These are phyloP conservation scores for Aquilaria sinensis DNA, from an alignment of 345 rosid species.

Conservation along the genomic window DNA sequence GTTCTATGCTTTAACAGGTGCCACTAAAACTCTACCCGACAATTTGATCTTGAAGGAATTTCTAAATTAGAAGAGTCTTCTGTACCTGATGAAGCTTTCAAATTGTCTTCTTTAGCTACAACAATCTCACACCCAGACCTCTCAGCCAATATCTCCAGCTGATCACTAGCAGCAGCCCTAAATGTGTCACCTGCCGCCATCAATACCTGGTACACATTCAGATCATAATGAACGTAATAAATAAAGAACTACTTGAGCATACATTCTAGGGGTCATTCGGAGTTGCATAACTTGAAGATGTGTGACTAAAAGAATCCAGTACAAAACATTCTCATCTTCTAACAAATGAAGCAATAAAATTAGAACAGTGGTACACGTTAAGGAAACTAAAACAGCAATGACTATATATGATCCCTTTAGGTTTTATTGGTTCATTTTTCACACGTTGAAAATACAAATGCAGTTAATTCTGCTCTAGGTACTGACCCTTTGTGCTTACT, in stretches of 20 bases:
- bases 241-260: conserved; percentile 5
- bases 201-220: conserved; percentile 55
- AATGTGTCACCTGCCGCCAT: conserved; percentile 99
- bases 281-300: too few relatives aligned
- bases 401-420: too few relatives aligned
- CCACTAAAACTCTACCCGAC: not conserved
- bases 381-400: too few relatives aligned
- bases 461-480: too few relatives aligned
- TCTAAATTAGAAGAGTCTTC: not conserved
- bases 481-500: too few relatives aligned
- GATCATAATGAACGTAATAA: conserved; percentile 15
- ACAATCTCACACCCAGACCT: conserved; percentile 91
- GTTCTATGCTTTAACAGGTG: not conserved
- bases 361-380: too few relatives aligned
- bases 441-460: too few relatives aligned
- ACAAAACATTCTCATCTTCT: too few relatives aligned
- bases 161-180: conserved; percentile 98
- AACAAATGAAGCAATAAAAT: too few relatives aligned
- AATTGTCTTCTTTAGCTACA: conserved; percentile 62
- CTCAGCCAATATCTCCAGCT: conserved; percentile 96
- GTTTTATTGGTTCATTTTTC: too few relatives aligned
- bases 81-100: conserved; percentile 88
- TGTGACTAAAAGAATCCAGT: too few relatives aligned
- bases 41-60: not conserved
- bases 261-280: too few relatives aligned